phyloP scores from a whole-genome alignment of 371 early-diverging fungal species.

The Mucor lusitanicus region DNA sequence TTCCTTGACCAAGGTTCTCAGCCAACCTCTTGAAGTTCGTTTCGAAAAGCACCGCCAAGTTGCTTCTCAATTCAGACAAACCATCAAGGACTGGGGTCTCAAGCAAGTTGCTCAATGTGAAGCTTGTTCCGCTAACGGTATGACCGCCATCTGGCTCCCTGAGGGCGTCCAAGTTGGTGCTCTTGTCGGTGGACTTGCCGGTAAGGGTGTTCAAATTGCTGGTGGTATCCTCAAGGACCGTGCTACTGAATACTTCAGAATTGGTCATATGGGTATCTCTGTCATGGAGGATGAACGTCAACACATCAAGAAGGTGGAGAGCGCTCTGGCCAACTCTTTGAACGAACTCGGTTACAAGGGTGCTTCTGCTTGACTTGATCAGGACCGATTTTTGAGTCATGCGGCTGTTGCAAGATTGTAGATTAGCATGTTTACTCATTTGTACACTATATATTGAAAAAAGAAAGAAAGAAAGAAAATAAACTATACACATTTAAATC shows the following conservation, averaged over 20 bases:
- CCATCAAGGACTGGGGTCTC: constrained; percentile 69
- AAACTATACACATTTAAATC: neutral
- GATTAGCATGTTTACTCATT: neutral
- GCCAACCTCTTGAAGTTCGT: constrained; percentile 65
- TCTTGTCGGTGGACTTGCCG: constrained; percentile 72
- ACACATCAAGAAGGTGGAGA: constrained; percentile 74
- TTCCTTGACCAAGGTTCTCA: constrained; percentile 79
- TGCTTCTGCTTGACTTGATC: neutral
- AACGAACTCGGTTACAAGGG: constrained; percentile 55
- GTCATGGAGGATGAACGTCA: constrained; percentile 72
- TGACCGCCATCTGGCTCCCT: constrained; percentile 94
- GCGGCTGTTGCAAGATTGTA: constrained; percentile 13
- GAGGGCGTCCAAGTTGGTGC: constrained; percentile 75
- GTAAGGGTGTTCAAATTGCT: constrained; percentile 84
- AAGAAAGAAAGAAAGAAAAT: neutral
- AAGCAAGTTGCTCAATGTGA: constrained; percentile 65
- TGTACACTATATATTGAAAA: constrained; percentile 5
- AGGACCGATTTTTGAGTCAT: neutral
- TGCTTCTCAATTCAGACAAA: constrained; percentile 71
- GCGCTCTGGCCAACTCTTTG: constrained; percentile 60
- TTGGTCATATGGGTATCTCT: constrained; percentile 93
- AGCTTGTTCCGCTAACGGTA: constrained; percentile 81
- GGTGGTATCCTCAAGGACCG: constrained; percentile 88
- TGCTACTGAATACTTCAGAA: constrained; percentile 89
- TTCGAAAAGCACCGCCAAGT: constrained; percentile 73